phyloP scores from a whole-genome alignment of 148 eudicot species.

The Chenopodium suecicum region DNA sequence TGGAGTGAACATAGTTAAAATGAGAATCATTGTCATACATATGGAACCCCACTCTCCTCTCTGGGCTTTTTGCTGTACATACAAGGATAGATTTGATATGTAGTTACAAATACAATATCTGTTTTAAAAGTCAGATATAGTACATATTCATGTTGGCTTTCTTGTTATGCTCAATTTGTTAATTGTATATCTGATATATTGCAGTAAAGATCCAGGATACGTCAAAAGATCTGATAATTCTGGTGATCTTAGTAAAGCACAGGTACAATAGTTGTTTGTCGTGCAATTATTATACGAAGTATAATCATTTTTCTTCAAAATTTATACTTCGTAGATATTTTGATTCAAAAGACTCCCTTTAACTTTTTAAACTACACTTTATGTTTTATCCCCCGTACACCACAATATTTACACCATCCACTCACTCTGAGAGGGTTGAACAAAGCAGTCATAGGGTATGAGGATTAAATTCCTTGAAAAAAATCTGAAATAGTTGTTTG shows the following conservation, averaged over 20 bases:
- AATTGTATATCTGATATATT: slow-evolving; percentile 8
- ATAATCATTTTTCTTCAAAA: not conserved
- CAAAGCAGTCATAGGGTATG: too few relatives aligned
- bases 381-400: too few relatives aligned
- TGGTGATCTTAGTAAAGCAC: slow-evolving; percentile 37
- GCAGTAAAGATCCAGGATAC: slow-evolving; percentile 96
- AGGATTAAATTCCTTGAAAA: too few relatives aligned
- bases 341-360: too few relatives aligned
- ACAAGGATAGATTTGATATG: not conserved
- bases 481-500: too few relatives aligned
- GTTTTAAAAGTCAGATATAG: not conserved
- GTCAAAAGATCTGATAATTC: slow-evolving; percentile 43
- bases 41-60: not conserved
- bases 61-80: not conserved
- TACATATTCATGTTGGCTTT: not conserved
- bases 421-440: too few relatives aligned
- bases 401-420: too few relatives aligned
- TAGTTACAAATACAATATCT: not conserved
- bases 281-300: not conserved
- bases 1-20: not conserved
- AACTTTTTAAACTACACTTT: too few relatives aligned
- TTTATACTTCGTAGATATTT: too few relatives aligned
- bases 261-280: slow-evolving; percentile 40
- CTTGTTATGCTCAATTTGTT: not conserved
- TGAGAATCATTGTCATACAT: not conserved